Conservation (phyloP, 2,329 filamentous ascomycete species). For the Tolypocladium album region DNA sequence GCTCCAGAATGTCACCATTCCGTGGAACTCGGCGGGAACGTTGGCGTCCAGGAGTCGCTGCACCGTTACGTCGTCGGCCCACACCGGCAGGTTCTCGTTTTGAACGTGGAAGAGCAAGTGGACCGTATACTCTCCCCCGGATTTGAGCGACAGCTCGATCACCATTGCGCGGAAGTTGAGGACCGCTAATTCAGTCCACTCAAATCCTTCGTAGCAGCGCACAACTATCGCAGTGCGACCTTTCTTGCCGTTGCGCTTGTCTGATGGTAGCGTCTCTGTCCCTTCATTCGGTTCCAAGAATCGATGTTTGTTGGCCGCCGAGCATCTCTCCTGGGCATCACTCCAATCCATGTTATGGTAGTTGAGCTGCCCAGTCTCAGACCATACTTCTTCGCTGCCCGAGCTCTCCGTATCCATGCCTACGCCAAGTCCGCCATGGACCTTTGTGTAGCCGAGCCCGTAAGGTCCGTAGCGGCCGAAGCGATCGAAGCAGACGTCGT, state of each 20-base stretch:
- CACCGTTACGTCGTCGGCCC: slow-evolving; percentile 66
- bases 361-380: slow-evolving; percentile 42
- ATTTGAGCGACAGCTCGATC: slow-evolving; percentile 64
- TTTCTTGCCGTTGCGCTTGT: slow-evolving; percentile 22
- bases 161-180: slow-evolving; percentile 76
- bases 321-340: slow-evolving; percentile 40
- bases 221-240: slow-evolving; percentile 65
- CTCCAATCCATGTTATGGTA: slow-evolving; percentile 46
- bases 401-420: slow-evolving; percentile 62
- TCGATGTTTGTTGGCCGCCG: slow-evolving; percentile 51
- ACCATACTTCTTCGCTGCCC: slow-evolving; percentile 52
- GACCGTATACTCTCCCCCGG: slow-evolving; percentile 71
- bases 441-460: slow-evolving; percentile 68
- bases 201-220: slow-evolving; percentile 69
- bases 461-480: slow-evolving; percentile 80
- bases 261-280: slow-evolving; percentile 21
- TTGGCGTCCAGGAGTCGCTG: slow-evolving; percentile 58
- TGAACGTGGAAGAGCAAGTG: slow-evolving; percentile 82
- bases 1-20: slow-evolving; percentile 74
- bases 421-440: slow-evolving; percentile 60
- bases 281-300: slow-evolving; percentile 33
- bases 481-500: slow-evolving; percentile 80
- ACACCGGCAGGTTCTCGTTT: slow-evolving; percentile 68
- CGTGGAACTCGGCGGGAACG: slow-evolving; percentile 64
- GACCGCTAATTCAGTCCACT: slow-evolving; percentile 67